Evolutionary conservation across 306 rosid species (phyloP).

Genomic region (Lathyrus sativus): DNA sequence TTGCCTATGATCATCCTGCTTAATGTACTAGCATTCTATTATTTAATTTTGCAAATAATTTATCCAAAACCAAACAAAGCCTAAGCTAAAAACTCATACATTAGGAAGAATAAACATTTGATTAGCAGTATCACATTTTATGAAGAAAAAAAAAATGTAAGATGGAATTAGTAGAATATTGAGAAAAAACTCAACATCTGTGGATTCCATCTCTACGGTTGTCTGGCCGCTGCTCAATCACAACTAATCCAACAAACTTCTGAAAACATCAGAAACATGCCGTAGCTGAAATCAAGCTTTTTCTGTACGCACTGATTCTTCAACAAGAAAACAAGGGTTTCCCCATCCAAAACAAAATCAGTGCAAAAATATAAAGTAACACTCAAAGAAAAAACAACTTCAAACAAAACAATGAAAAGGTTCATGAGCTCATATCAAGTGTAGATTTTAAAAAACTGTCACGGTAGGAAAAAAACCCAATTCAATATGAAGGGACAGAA

Average conservation of each 20-base stretch:
- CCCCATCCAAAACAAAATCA: slow-evolving; percentile 41
- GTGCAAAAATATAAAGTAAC: slow-evolving; percentile 36
- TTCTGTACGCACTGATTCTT: slow-evolving; percentile 49
- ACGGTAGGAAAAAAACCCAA: slow-evolving; percentile 45
- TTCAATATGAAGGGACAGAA: background rate
- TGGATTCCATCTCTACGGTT: slow-evolving; percentile 91
- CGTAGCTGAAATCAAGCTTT: slow-evolving; percentile 43
- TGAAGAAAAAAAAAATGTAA: background rate
- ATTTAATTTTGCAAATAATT: too few species aligned
- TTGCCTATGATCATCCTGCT: too few species aligned
- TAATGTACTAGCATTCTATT: too few species aligned
- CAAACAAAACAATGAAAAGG: background rate
- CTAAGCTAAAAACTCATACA: too few species aligned
- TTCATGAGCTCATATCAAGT: slow-evolving; percentile 77
- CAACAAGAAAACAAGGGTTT: slow-evolving; percentile 47
- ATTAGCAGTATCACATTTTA: too few species aligned
- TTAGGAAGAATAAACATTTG: too few species aligned
- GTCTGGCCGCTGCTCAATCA: slow-evolving; percentile 83
- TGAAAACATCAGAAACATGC: slow-evolving; percentile 6
- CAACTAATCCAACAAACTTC: slow-evolving; percentile 7
- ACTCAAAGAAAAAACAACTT: too few species aligned
- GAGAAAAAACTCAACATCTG: slow-evolving; percentile 53
- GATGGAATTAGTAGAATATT: background rate
- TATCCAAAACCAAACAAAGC: too few species aligned
- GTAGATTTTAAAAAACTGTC: slow-evolving; percentile 55